phyloP scores from a whole-genome alignment of 148 eudicot species.

The Cornus kousa region DNA sequence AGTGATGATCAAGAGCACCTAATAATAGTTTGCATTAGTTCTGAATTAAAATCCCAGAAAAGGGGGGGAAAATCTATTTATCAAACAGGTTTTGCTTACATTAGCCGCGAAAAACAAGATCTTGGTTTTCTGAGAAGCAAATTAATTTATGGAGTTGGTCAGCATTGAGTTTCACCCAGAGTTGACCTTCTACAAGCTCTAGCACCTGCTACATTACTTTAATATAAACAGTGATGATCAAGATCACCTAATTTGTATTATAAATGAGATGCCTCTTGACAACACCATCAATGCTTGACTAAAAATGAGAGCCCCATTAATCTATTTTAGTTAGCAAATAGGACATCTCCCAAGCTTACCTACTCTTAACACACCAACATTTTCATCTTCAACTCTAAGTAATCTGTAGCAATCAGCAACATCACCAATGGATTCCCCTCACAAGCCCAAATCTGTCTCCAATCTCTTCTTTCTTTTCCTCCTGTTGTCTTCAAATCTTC shows the following conservation, averaged over 20 bases:
- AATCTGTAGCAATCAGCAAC: not conserved
- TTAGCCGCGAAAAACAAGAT: not conserved
- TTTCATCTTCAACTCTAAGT: conserved; percentile 2
- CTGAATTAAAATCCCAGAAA: not conserved
- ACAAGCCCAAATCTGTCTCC: conserved; percentile 10
- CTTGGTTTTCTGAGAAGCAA: not conserved
- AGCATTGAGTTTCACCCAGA: not conserved
- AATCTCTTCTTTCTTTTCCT: conserved; percentile 34
- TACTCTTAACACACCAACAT: not conserved
- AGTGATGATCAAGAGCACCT: too few relatives aligned
- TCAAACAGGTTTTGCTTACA: not conserved
- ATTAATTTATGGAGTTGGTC: not conserved
- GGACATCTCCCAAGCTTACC: not conserved
- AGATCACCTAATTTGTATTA: not conserved
- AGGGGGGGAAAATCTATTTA: not conserved
- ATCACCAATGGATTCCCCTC: conserved; percentile 23
- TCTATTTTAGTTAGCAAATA: not conserved
- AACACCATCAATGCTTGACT: not conserved
- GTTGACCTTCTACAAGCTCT: conserved; percentile 13
- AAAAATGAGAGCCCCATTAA: not conserved
- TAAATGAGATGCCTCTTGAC: not conserved
- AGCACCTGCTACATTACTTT: conserved; percentile 15
- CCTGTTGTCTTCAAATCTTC: conserved; percentile 42
- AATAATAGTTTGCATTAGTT: not conserved
- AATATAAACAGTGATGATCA: not conserved